phyloP scores from a whole-genome alignment of 1,139 yeast genomes.

The Hemisphaericaspora xylanilytica region DNA sequence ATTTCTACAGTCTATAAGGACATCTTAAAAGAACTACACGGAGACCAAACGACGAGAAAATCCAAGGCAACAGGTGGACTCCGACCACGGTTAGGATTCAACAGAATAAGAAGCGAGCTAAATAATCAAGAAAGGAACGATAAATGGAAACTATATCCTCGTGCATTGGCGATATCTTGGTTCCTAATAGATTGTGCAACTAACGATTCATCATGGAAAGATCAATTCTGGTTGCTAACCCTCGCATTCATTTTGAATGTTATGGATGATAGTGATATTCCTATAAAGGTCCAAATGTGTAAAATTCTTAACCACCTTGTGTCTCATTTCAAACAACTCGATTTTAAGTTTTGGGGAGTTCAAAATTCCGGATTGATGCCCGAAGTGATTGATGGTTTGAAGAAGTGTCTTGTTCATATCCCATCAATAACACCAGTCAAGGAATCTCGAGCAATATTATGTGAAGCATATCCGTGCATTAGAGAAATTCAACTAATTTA shows the following conservation, averaged over 20 bases:
- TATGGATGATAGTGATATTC: conserved; percentile 49
- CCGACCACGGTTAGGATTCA: conserved; percentile 29
- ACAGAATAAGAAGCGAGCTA: conserved; percentile 19
- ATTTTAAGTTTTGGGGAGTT: not conserved
- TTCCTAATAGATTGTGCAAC: conserved; percentile 22
- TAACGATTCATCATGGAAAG: conserved; percentile 14
- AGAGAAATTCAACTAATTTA: conserved; percentile 6
- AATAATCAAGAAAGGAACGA: conserved; percentile 23
- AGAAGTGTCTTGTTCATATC: conserved; percentile 40
- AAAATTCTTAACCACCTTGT: conserved; percentile 3
- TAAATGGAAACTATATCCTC: conserved; percentile 17
- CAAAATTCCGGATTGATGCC: conserved; percentile 14
- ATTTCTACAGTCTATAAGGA: conserved; percentile 3
- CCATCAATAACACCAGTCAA: conserved; percentile 44
- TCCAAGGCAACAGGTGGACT: conserved; percentile 18
- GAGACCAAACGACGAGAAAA: conserved; percentile 5
- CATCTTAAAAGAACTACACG: conserved; percentile 4
- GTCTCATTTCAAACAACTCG: conserved; percentile 2
- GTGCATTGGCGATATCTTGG: conserved; percentile 27
- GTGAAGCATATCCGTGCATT: conserved; percentile 22
- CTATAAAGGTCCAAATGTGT: conserved; percentile 42
- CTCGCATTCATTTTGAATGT: conserved; percentile 51
- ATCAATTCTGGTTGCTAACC: conserved; percentile 41
- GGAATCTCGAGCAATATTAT: conserved; percentile 23
- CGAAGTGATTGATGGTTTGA: conserved; percentile 16